These are phyloP conservation scores for Entrophospora sp. DNA, from an alignment of 192 early-diverging fungal genomes.

Conservation along the genomic window DNA sequence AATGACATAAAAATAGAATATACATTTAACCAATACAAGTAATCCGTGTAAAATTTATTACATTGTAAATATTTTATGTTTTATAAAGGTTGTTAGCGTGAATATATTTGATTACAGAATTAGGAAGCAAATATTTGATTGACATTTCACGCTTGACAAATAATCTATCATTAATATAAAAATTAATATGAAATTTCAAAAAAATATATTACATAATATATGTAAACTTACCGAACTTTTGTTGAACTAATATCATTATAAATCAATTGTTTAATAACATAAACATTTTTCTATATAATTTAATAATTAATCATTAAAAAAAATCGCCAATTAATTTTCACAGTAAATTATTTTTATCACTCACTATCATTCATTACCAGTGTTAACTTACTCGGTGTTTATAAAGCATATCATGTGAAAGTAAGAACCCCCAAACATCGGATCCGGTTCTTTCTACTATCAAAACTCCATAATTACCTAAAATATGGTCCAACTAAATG, in stretches of 20 bases:
- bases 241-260: conserved; percentile 98
- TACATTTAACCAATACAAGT: no score
- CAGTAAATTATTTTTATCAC: no score
- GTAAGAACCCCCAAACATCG: conserved; percentile 87
- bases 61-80: conserved; percentile 12
- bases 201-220: not conserved
- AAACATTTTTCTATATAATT: conserved; percentile 66
- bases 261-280: conserved; percentile 92
- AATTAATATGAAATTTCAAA: not conserved
- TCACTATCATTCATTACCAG: not conserved
- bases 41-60: no score
- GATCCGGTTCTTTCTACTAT: conserved; percentile 93
- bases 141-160: conserved; percentile 92
- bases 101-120: conserved; percentile 88
- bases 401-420: conserved; percentile 85
- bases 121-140: conserved; percentile 89
- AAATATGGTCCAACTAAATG: conserved; percentile 81
- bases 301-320: not conserved
- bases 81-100: conserved; percentile 66
- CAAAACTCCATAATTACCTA: conserved; percentile 85
- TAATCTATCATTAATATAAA: conserved; percentile 39
- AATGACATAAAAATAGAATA: no score
- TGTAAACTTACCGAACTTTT: conserved; percentile 67
- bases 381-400: conserved; percentile 60
- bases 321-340: no score